Evolutionary conservation across 306 rosid species (phyloP).

Genomic region (Castanospermum australe): DNA sequence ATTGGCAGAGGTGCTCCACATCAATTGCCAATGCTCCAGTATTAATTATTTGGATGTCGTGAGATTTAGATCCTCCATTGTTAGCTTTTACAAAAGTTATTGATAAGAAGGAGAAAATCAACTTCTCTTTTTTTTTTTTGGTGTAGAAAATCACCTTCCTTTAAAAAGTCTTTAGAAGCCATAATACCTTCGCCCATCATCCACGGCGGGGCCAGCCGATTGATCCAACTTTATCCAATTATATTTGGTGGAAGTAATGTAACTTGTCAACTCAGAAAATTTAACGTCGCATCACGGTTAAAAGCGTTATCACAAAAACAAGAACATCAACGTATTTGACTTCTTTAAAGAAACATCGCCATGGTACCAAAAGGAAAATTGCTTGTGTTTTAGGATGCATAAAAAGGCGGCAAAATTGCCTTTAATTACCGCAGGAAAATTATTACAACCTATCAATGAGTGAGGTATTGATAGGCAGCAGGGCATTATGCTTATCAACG

Average conservation of each 20-base stretch:
- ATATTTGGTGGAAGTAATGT: conserved; percentile 30
- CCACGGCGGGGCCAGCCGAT: conserved; percentile 23
- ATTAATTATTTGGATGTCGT: not conserved
- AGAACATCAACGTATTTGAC: conserved; percentile 46
- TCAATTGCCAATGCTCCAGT: not conserved
- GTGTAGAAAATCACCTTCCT: conserved; percentile 23
- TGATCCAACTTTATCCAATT: conserved; percentile 36
- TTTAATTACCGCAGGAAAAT: conserved; percentile 45
- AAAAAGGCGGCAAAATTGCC: conserved; percentile 36
- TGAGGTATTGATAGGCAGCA: conserved; percentile 25
- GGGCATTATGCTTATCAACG: conserved; percentile 30
- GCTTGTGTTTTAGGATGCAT: conserved; percentile 59
- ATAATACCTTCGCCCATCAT: conserved; percentile 26
- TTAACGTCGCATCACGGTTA: conserved; percentile 49
- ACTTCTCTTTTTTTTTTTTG: too few relatives aligned
- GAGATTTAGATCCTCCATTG: not conserved
- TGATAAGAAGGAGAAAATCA: conserved; percentile 12
- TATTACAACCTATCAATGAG: conserved; percentile 41
- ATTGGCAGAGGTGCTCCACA: not conserved
- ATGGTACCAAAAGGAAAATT: conserved; percentile 54
- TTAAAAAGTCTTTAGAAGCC: conserved; percentile 21
- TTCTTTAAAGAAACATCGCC: conserved; percentile 55
- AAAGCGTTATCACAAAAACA: conserved; percentile 37
- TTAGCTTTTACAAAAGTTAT: conserved; percentile 23
- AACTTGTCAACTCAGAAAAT: conserved; percentile 44